phyloP scores from a whole-genome alignment of 345 rosid genomes.

The Linum tenue region DNA sequence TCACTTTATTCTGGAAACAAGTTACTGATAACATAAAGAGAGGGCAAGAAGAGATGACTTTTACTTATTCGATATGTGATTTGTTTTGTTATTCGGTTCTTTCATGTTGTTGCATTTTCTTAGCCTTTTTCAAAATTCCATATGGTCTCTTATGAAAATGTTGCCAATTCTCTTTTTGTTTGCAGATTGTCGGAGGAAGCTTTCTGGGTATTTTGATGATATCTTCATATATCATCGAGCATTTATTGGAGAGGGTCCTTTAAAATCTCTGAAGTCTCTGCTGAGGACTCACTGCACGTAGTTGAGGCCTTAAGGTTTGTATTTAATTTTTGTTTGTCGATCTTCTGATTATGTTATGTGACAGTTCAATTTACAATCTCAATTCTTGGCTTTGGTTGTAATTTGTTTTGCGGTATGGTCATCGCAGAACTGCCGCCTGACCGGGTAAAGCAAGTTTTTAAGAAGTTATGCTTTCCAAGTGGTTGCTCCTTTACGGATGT shows the following conservation, averaged over 20 bases:
- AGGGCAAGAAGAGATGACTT: too few species aligned
- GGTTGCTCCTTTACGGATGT: slow-evolving; percentile 80
- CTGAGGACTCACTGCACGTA: slow-evolving; percentile 82
- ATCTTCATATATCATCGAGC: slow-evolving; percentile 71
- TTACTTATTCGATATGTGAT: too few species aligned
- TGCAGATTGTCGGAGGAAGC: too few species aligned
- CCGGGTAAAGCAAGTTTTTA: slow-evolving; percentile 74
- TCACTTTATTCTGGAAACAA: too few species aligned
- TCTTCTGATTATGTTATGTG: slow-evolving; percentile 8
- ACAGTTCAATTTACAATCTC: slow-evolving; percentile 10
- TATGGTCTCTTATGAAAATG: too few species aligned
- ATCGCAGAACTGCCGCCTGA: slow-evolving; percentile 87
- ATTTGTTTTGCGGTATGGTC: slow-evolving; percentile 62
- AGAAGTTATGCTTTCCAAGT: slow-evolving; percentile 72
- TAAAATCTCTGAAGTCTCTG: slow-evolving; percentile 79
- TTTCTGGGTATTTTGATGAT: slow-evolving; percentile 67
- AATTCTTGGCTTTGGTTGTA: slow-evolving; percentile 11
- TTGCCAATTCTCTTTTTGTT: slow-evolving; percentile 5
- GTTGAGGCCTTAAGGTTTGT: slow-evolving; percentile 99
- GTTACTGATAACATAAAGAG: too few species aligned
- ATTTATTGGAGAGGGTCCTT: slow-evolving; percentile 66
- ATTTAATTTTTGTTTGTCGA: slow-evolving; percentile 10
- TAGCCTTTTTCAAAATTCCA: too few species aligned
- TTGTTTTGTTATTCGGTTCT: too few species aligned
- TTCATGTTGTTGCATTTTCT: too few species aligned